A percentile compares a stretch with the other conserved stretches of the same genome.
Evolutionary conservation across 768 basidiomycete genomes (phyloP).

Genomic region (Mycena filopes): DNA sequence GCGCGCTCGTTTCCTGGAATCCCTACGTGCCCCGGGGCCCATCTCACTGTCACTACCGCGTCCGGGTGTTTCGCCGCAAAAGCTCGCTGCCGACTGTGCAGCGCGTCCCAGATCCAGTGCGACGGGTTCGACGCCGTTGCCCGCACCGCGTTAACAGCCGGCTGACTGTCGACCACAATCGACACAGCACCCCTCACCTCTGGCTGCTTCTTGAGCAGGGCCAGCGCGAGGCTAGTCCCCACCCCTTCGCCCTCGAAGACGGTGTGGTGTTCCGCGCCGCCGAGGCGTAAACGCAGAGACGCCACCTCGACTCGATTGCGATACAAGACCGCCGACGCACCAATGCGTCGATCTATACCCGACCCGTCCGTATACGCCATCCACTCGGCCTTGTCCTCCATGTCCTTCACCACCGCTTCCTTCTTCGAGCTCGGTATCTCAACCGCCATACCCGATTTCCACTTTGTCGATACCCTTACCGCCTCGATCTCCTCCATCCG

Average conservation of each 20-base stretch:
- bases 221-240: constrained; percentile 17
- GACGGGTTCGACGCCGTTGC: neutral
- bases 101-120: neutral
- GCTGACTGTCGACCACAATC: too few relatives aligned
- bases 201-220: too few relatives aligned
- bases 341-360: constrained; percentile 28
- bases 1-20: constrained; percentile 35
- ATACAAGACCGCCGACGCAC: constrained; percentile 34
- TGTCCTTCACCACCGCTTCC: constrained; percentile 6
- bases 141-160: too few relatives aligned
- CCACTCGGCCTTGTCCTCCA: neutral
- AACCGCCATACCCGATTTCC: constrained; percentile 1
- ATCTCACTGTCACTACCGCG: constrained; percentile 16
- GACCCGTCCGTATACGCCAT: constrained; percentile 35
- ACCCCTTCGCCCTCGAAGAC: constrained; percentile 40
- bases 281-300: neutral
- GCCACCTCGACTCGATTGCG: neutral
- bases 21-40: constrained; percentile 36
- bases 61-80: neutral
- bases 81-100: neutral
- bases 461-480: too few relatives aligned
- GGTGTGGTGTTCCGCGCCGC: constrained; percentile 28
- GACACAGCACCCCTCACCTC: too few relatives aligned
- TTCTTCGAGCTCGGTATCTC: constrained; percentile 5
- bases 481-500: too few relatives aligned